Conservation (phyloP, 768 basidiomycete species). For the Boletellus emodensis region DNA sequence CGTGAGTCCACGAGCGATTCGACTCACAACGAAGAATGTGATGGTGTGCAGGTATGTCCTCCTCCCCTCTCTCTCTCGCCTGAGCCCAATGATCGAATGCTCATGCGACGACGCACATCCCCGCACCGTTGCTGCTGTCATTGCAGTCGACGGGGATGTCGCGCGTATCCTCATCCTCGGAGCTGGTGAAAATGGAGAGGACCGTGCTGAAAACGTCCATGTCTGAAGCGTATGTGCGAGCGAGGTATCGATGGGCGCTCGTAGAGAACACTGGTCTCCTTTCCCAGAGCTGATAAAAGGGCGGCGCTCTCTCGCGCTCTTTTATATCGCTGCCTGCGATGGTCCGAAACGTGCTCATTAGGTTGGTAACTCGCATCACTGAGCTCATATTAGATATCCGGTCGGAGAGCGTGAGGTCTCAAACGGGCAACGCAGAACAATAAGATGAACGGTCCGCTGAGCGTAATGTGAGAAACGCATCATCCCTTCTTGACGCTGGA, state of each 20-base stretch:
- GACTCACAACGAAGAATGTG: conserved; percentile 23
- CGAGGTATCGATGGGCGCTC: not conserved
- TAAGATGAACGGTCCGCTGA: conserved; percentile 9
- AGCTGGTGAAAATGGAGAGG: conserved; percentile 13
- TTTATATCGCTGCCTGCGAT: conserved; percentile 15
- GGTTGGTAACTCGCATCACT: not conserved
- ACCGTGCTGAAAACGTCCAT: conserved; percentile 24
- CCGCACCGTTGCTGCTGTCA: not conserved
- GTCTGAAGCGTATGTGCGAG: not conserved
- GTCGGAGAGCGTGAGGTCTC: not conserved
- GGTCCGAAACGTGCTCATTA: not conserved
- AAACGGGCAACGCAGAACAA: conserved; percentile 17
- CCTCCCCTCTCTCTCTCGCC: not conserved
- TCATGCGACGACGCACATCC: conserved; percentile 23
- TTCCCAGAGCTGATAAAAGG: conserved; percentile 4
- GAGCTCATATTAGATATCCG: not conserved
- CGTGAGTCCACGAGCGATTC: not conserved
- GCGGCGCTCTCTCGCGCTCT: not conserved
- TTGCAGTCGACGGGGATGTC: conserved; percentile 12
- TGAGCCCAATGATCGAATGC: not conserved
- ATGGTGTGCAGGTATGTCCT: not conserved
- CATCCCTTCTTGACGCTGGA: not conserved
- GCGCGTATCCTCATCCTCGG: not conserved
- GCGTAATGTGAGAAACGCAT: conserved; percentile 5
- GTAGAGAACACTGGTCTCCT: conserved; percentile 2